A percentile compares a stretch with the other conserved stretches of the same genome.
Evolutionary conservation across 495 filamentous ascomycete species (phyloP).

Genomic region (Hyaloscypha hepaticicola): DNA sequence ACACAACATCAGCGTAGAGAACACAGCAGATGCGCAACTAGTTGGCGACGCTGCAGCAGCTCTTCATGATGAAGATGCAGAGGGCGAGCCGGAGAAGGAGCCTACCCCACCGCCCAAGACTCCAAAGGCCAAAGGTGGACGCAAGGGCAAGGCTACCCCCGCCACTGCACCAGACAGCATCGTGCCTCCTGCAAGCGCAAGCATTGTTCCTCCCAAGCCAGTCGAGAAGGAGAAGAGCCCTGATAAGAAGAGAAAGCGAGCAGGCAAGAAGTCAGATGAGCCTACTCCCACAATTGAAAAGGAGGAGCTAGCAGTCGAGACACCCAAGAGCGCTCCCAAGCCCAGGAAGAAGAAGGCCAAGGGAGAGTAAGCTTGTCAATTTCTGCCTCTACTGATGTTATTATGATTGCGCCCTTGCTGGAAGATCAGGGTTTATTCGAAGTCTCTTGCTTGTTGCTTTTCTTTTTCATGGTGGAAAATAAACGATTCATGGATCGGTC

Average conservation of each 20-base stretch:
- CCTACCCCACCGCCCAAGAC: constrained; percentile 53
- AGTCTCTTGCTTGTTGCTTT: constrained; percentile 1
- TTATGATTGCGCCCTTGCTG: constrained; percentile 8
- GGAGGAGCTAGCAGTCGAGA: constrained; percentile 46
- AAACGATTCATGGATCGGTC: background rate
- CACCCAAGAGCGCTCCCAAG: constrained; percentile 41
- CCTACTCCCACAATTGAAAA: constrained; percentile 39
- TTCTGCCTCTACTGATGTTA: background rate
- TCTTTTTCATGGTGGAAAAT: constrained; percentile 7
- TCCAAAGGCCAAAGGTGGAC: constrained; percentile 45
- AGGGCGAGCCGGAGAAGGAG: constrained; percentile 52
- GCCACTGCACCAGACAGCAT: constrained; percentile 38
- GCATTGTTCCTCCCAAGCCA: constrained; percentile 31
- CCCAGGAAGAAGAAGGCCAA: constrained; percentile 33
- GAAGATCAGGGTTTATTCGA: background rate
- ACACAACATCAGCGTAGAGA: constrained; percentile 39
- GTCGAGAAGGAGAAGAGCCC: constrained; percentile 37
- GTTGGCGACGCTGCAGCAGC: constrained; percentile 45
- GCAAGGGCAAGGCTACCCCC: constrained; percentile 39
- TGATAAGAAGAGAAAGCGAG: constrained; percentile 44
- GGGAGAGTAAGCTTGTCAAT: constrained; percentile 25
- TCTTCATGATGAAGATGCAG: constrained; percentile 55
- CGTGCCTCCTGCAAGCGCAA: constrained; percentile 31
- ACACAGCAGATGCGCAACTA: constrained; percentile 25
- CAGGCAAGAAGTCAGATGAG: constrained; percentile 43